A percentile compares a stretch with the other conserved stretches of the same genome.
phyloP scores from a whole-genome alignment of 768 basidiomycete species.

The Cantharellus cinnabarinus region DNA sequence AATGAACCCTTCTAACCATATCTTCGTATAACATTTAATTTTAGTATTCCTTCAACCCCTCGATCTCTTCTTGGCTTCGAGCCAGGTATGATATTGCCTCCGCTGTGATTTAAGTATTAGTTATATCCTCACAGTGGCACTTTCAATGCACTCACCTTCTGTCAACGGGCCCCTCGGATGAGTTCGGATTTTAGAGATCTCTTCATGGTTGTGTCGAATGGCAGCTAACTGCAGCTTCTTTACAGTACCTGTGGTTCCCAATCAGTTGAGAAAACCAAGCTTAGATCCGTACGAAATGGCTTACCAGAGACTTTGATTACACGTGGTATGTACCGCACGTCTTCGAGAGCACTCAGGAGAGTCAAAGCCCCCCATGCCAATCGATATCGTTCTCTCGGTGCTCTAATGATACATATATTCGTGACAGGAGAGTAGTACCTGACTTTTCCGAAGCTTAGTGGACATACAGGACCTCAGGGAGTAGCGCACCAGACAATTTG shows the following conservation, averaged over 20 bases:
- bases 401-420: slow-evolving; percentile 67
- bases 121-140: too few species aligned
- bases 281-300: neutral
- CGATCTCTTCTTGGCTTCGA: slow-evolving; percentile 38
- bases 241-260: slow-evolving; percentile 43
- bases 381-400: slow-evolving; percentile 59
- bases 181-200: slow-evolving; percentile 23
- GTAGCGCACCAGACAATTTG: slow-evolving; percentile 25
- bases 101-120: neutral
- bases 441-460: slow-evolving; percentile 25
- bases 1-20: too few species aligned
- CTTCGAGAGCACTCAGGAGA: slow-evolving; percentile 41
- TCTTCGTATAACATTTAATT: too few species aligned
- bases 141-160: too few species aligned
- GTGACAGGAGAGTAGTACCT: slow-evolving; percentile 78
- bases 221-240: slow-evolving; percentile 67
- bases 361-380: slow-evolving; percentile 67
- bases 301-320: slow-evolving; percentile 66
- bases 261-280: neutral
- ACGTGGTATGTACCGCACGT: slow-evolving; percentile 41
- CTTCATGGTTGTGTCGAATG: slow-evolving; percentile 48
- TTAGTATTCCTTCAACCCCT: slow-evolving; percentile 38
- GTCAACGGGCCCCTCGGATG: neutral
- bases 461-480: neutral
- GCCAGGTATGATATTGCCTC: slow-evolving; percentile 23